phyloP scores from a whole-genome alignment of 139 green algal genomes.

The Pseudopediastrum boryanum region DNA sequence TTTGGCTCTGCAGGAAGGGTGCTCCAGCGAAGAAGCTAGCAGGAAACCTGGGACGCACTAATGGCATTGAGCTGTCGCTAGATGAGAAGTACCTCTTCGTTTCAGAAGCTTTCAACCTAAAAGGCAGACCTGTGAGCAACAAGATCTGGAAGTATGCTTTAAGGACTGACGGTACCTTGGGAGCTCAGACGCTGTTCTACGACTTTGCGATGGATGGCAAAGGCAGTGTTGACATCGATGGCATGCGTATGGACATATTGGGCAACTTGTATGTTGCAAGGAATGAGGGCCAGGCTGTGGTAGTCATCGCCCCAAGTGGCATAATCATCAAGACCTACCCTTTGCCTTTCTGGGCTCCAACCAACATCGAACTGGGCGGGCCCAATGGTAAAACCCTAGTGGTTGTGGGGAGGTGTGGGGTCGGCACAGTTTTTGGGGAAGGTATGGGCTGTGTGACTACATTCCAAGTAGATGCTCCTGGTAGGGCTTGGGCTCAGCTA shows the following conservation, averaged over 20 bases:
- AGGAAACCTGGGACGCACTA: not conserved
- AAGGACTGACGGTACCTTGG: not conserved
- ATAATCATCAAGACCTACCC: slow-evolving; percentile 2
- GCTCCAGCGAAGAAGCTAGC: not conserved
- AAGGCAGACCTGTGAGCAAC: not conserved
- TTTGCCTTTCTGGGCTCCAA: not conserved
- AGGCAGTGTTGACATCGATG: not conserved
- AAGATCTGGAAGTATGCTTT: not conserved
- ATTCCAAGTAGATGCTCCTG: not conserved
- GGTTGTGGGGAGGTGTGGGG: not conserved
- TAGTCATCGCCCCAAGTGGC: not conserved
- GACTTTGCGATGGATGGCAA: not conserved
- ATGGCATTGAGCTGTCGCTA: not conserved
- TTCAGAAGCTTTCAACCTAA: slow-evolving; percentile 3
- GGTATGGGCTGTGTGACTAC: not conserved
- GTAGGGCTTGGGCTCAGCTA: not conserved
- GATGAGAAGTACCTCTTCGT: slow-evolving; percentile 11
- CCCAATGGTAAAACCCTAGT: not conserved
- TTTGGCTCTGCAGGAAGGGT: slow-evolving; percentile 11
- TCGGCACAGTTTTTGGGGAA: not conserved
- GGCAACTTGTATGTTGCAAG: slow-evolving; percentile 12
- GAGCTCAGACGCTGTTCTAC: not conserved
- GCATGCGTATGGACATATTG: slow-evolving; percentile 4
- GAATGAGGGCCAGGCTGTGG: slow-evolving; percentile 6
- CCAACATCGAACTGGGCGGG: slow-evolving; percentile 4